A percentile compares a stretch with the other conserved stretches of the same genome.
phyloP scores from a whole-genome alignment of 1,139 yeast genomes.

The Hyphopichia burtonii region DNA sequence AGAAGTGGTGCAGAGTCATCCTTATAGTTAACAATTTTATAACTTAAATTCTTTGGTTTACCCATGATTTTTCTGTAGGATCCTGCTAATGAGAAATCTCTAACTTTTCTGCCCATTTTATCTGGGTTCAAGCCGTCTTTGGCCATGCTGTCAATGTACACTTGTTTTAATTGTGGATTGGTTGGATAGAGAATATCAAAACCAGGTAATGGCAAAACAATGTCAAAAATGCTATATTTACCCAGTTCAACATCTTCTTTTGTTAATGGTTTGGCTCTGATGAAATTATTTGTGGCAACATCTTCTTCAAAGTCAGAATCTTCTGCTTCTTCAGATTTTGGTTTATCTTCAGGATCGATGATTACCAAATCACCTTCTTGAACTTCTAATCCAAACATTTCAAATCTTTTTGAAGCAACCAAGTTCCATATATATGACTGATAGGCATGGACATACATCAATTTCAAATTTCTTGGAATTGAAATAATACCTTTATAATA shows the following conservation, averaged over 20 bases:
- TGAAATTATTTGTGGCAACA: conserved; percentile 57
- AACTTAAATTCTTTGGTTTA: conserved; percentile 64
- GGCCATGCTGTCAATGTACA: conserved; percentile 73
- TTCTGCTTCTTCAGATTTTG: conserved; percentile 24
- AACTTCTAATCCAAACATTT: conserved; percentile 64
- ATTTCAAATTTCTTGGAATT: conserved; percentile 86
- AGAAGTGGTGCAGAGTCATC: conserved; percentile 69
- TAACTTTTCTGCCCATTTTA: conserved; percentile 78
- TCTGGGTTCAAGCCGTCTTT: conserved; percentile 81
- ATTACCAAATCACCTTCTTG: conserved; percentile 84
- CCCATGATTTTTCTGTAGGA: conserved; percentile 78
- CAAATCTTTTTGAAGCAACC: conserved; percentile 77
- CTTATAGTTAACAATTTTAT: conserved; percentile 59
- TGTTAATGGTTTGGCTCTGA: conserved; percentile 69
- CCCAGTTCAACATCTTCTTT: conserved; percentile 65
- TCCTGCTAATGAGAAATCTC: conserved; percentile 91
- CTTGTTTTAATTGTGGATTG: conserved; percentile 56
- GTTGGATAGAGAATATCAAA: conserved; percentile 82
- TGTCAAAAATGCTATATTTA: conserved; percentile 69
- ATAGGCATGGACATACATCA: conserved; percentile 97
- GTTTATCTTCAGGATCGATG: conserved; percentile 30
- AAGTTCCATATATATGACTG: conserved; percentile 94
- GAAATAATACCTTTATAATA: conserved; percentile 83
- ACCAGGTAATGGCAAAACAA: conserved; percentile 94
- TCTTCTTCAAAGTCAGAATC: conserved; percentile 48